Evolutionary conservation across 345 rosid species (phyloP).

Genomic region (Eucalyptus cloeziana): DNA sequence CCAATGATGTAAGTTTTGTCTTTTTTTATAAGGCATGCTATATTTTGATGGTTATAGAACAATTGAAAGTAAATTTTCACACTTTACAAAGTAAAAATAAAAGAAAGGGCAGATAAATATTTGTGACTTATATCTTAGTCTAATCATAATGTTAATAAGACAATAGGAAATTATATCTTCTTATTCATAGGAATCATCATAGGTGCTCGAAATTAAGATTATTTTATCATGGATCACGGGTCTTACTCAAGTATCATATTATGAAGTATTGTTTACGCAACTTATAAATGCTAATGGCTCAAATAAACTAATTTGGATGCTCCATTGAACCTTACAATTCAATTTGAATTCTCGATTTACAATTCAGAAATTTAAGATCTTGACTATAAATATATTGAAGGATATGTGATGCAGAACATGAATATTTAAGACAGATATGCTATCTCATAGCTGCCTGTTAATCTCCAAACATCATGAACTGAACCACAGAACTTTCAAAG

Average conservation of each 20-base stretch:
- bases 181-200: neutral
- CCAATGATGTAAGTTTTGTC: neutral
- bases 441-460: no score
- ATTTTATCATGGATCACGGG: neutral
- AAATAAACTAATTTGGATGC: neutral
- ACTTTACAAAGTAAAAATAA: neutral
- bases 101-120: neutral
- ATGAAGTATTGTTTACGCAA: neutral
- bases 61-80: neutral
- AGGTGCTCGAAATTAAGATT: neutral
- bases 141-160: neutral
- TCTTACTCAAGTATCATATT: neutral
- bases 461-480: no score
- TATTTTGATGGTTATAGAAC: neutral
- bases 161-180: neutral
- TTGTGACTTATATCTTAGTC: neutral
- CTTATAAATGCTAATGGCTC: neutral
- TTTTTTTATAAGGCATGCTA: neutral
- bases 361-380: neutral
- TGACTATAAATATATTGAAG: neutral
- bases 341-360: neutral
- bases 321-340: neutral
- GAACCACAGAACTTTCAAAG: no score
- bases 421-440: neutral
- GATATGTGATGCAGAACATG: neutral